Evolutionary conservation across 306 rosid species (phyloP), one percentile per base, ranked within the genome.

Genomic region (Cercis canadensis): DNA sequence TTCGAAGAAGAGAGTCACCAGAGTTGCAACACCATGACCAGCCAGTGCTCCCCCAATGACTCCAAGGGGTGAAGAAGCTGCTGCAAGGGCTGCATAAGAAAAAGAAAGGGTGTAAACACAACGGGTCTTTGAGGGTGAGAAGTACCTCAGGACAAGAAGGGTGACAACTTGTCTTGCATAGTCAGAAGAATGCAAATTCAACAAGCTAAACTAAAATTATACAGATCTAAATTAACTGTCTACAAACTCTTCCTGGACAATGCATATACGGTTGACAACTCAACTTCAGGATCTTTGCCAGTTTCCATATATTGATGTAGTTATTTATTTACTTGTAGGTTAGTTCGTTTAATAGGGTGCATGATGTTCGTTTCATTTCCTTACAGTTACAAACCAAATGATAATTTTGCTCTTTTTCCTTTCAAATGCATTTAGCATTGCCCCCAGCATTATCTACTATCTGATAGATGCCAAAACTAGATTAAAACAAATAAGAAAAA

Each of bases 41-140:
- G 96, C 97, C 40, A 91, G 86, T 32, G 99, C 92, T 82, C 99
- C 97, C 5, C 86, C 97, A 68, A 95, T 86, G 80, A 92, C 99
- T 79, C 99, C 96, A 68, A 91, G 85, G 56, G 96, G 97, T 69
- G 97, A 91, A 78, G 99, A 89, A 64, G 99, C 97, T 16, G 99
- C 97, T 70, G 97, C 96, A 68, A 91, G 97, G 74, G 97, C 99
- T 91, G 85, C 79, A 81, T 37, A 62, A 65, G 24, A 32, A 55
- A 43, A 72, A 63, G 54, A 31, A 29, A 55, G 71, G 73, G 75
- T 16, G 49, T 55, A 1, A 32, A 43, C 37, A 32, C 16, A 18
- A 41, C 72, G 70, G 18, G 32, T 65, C 44, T 39, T 34, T 14
- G 39, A 75, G 54, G 62, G 62, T 17, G 16, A 37, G 77, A 24